Base-by-base conservation (phyloP, 768 basidiomycete species). In the Mycena floridula region DNA sequence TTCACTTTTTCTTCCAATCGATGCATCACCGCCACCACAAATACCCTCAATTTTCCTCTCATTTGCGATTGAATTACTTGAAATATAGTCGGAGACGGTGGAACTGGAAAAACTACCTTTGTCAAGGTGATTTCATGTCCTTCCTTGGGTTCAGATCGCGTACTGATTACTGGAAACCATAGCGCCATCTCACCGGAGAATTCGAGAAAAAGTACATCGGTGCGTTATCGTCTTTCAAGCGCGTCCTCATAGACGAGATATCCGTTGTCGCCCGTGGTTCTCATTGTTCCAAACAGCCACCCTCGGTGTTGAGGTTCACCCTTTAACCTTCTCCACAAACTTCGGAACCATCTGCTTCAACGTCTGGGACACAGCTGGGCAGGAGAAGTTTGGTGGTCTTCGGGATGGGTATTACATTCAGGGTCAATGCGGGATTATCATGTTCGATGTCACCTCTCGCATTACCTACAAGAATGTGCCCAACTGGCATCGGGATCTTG, bases 381-480 rank as follows among this genome's bases (percentile, higher is more conserved):
- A 99, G 75, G 96, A 99, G 72, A 99, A 98, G 74, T 99, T 99
- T 55, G 96, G 95, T 72, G 94, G 93, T 61, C 87, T 97, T 50
- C 89, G 93, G 52, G 93, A 96, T 68, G 93, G 94, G 37, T 93
- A 91, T 68, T 91, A 91, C 69, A 91, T 92, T 63, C 90, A 94
- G 69, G 93, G 93, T 57, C 96, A 99, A 68, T 98, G 93, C 61
- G 96, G 96, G 57, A 98, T 99, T 76, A 98, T 99, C 82, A 98
- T 99, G 96, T 98, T 98, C 74, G 96, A 92, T 59, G 95, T 98
- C 52, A 98, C 96, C 48, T 96, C 96, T 44, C 85, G 96, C 60
- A 99, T 98, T 81, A 99, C 96, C 45, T 99, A 99, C 77, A 98
- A 98, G 78, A 98, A 97, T 65, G 96, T 99, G 25, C 96, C 96